A percentile compares a stretch with the other conserved stretches of the same genome.
phyloP scores from a whole-genome alignment of 2,329 filamentous ascomycete genomes.

The Teratosphaeria epicoccoides region DNA sequence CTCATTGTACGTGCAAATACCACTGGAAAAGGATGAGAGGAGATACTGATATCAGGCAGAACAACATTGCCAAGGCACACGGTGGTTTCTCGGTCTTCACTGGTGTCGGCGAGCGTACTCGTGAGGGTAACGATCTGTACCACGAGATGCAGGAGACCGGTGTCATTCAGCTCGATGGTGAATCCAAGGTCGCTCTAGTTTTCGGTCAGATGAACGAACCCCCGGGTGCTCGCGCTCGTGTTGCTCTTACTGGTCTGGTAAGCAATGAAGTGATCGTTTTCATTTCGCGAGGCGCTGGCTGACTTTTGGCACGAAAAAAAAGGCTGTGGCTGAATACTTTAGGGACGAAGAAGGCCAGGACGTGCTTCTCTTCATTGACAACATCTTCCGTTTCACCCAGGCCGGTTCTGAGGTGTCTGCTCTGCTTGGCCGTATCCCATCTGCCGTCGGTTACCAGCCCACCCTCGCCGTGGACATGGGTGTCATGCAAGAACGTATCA shows the following conservation, averaged over 20 bases:
- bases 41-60: slow-evolving; percentile 38
- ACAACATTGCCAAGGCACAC: slow-evolving; percentile 99
- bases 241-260: slow-evolving; percentile 85
- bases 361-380: slow-evolving; percentile 99
- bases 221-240: slow-evolving; percentile 98
- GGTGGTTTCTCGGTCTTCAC: slow-evolving; percentile 99
- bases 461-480: slow-evolving; percentile 98
- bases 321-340: slow-evolving; percentile 57
- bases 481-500: slow-evolving; percentile 99
- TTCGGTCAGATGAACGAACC: slow-evolving; percentile 99
- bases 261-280: too few species aligned
- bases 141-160: slow-evolving; percentile 99
- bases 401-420: slow-evolving; percentile 99
- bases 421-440: slow-evolving; percentile 97
- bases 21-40: slow-evolving; percentile 15
- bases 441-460: slow-evolving; percentile 99
- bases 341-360: slow-evolving; percentile 74
- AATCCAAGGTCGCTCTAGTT: slow-evolving; percentile 97
- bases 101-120: slow-evolving; percentile 99
- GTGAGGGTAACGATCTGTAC: slow-evolving; percentile 99
- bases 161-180: slow-evolving; percentile 98
- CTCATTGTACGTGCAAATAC: slow-evolving; percentile 59
- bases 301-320: too few species aligned
- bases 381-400: slow-evolving; percentile 99
- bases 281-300: too few species aligned